These are phyloP conservation scores for Avena sativa DNA, from an alignment of 176 grass and related monocot genomes.

Conservation along the genomic window DNA sequence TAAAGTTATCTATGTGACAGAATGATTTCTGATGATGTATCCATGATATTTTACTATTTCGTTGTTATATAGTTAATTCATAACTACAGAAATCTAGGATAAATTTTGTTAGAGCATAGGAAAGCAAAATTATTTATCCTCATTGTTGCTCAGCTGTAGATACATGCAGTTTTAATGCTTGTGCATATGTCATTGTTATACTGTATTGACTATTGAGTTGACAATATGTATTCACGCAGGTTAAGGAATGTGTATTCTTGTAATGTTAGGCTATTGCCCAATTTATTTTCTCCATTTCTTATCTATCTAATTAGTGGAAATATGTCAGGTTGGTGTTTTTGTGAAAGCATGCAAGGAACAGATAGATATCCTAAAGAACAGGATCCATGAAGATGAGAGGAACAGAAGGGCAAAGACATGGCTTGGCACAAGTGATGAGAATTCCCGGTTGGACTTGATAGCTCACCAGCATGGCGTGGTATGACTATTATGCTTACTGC, in stretches of 20 bases:
- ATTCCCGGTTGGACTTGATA: conserved; percentile 77
- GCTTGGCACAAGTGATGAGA: conserved; percentile 68
- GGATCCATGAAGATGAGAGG: conserved; percentile 74
- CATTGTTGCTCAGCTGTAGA: background rate
- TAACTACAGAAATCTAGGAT: background rate
- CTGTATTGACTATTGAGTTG: conserved; percentile 7
- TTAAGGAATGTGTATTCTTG: background rate
- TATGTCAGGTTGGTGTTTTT: conserved; percentile 78
- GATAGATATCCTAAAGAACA: conserved; percentile 94
- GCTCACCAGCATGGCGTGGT: conserved; percentile 99
- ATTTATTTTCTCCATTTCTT: conserved; percentile 2
- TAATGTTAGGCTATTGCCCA: background rate
- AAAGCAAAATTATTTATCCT: background rate
- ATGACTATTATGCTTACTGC: conserved; percentile 55
- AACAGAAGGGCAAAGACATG: conserved; percentile 65
- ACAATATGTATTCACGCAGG: conserved; percentile 19
- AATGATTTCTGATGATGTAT: background rate
- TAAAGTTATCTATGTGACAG: background rate
- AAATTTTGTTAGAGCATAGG: conserved; percentile 4
- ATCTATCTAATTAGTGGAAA: conserved; percentile 42
- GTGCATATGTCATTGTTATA: background rate
- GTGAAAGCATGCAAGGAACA: conserved; percentile 97
- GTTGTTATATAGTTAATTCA: background rate
- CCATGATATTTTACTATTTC: background rate
- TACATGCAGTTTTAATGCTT: conserved; percentile 12